Conservation (phyloP, 164 flowering plant genomes). For the Platanus orientalis region DNA sequence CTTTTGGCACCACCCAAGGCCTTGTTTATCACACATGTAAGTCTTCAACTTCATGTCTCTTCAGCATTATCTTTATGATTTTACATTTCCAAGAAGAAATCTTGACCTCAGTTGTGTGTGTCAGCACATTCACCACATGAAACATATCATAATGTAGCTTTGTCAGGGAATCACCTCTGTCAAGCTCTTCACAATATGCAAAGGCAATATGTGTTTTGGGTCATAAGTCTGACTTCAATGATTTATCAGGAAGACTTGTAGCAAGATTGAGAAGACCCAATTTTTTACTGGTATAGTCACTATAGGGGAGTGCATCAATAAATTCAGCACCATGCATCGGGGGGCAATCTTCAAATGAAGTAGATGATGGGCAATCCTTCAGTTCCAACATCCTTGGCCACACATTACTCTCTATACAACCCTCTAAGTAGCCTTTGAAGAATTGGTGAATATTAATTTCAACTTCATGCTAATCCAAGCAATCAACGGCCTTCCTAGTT, state of each 20-base stretch:
- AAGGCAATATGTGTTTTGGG: slow-evolving; percentile 81
- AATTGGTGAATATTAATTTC: slow-evolving; percentile 68
- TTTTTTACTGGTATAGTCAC: slow-evolving; percentile 68
- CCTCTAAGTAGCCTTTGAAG: slow-evolving; percentile 68
- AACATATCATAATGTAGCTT: slow-evolving; percentile 81
- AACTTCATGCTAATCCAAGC: slow-evolving; percentile 41
- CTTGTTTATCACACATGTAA: slow-evolving; percentile 2
- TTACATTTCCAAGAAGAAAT: slow-evolving; percentile 31
- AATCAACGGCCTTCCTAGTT: background rate
- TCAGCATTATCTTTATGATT: slow-evolving; percentile 25
- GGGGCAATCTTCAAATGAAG: slow-evolving; percentile 62
- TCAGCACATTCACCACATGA: slow-evolving; percentile 76
- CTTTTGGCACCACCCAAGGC: background rate
- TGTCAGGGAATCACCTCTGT: slow-evolving; percentile 80
- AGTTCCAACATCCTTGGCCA: slow-evolving; percentile 90
- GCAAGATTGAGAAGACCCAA: slow-evolving; percentile 68
- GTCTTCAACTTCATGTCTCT: slow-evolving; percentile 34
- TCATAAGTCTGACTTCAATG: slow-evolving; percentile 68
- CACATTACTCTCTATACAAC: slow-evolving; percentile 48
- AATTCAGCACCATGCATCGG: slow-evolving; percentile 83
- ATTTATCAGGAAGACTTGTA: slow-evolving; percentile 53
- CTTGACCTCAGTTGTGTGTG: slow-evolving; percentile 53
- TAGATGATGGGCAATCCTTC: slow-evolving; percentile 85
- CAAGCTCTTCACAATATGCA: slow-evolving; percentile 66
- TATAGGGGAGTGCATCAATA: slow-evolving; percentile 57